Evolutionary conservation across 305 asterid genomes (phyloP), one percentile per base, ranked within the genome.

Genomic region (Lippia alba): DNA sequence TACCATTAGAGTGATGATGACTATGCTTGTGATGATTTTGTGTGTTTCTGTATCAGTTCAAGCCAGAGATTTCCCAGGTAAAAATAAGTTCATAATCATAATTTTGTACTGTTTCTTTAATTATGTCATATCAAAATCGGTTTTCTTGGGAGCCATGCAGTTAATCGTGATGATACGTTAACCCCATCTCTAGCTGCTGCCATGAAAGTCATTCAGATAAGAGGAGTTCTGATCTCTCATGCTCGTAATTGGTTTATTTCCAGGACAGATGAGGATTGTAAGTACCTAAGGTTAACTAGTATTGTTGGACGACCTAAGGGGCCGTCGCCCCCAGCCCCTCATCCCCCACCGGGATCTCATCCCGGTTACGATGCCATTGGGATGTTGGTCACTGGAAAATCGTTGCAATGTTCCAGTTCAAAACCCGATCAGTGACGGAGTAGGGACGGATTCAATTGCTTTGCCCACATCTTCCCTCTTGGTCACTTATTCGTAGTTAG

Each of bases 291-390:
- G 30, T 24, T 6, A 5, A 12, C 1, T 4, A 10, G n/a, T 7
- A 24, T 24, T 3, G 20, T 71, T 9, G 20, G 10, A 3, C 62
- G 71, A 33, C 71, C 76, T 0, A 0, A 9, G 4, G 2, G 15
- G 15, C 1, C 51, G 51, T 3, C 71, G 7, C 76, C 74, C 32
- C 74, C 71, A 15, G 44, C 76, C 20, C 77, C 77, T 7, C n/a
- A 2, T 1, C n/a, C 77, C 4, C 45, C 77, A 0, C 0, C 71
- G 6, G 77, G 77, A 0, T 61, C 72, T 15, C 20, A 0, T 12
- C 76, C 76, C 0, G 58, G 12, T 49, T 18, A 63, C 6, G 12
- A 18, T 3, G 30, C 30, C 19, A 50, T 66, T 4, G 3, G 51
- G 36, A 36, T 66, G 36, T 33, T 18, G 34, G 6, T 12, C 56